Base-by-base conservation (phyloP, 345 rosid genomes). In the Acer yangbiense region DNA sequence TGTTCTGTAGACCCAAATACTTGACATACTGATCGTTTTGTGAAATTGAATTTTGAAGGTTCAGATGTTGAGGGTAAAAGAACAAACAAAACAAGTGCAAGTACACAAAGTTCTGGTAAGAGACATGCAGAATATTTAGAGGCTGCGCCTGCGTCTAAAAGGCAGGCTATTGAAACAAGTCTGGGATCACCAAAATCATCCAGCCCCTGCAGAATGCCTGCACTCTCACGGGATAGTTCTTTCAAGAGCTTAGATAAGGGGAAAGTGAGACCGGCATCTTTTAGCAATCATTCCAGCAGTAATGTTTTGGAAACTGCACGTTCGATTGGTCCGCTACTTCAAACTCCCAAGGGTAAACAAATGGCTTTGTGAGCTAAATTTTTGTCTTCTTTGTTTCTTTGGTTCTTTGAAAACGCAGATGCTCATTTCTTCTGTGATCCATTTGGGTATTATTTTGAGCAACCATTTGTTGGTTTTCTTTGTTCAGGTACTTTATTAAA, bases 161-260 rank as follows among this genome's bases (percentile, higher is more conserved):
- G 88, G 83, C 97, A 72, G 82, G 91, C 84, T 66, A 72, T 87
- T 80, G 97, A 90, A 78, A 74, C 80, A 78, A 78, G 86, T 73
- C 79, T 85, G 44, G 93, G 89, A 83, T 88, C 96, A 43, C 90
- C 93, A 32, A 91, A 89, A 80, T 86, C 86, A 70, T 82, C 90
- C 70, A 65, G 89, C 81, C 86, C 89, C 17, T 75, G 83, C 69
- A 88, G 82, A 86, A 44, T 75, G 55, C 77, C 87, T 82, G 77
- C 80, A 39, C 75, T 91, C 74, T 89, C 97, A 66, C 83, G 86
- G 64, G 91, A 83, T 77, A 68, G 85, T 85, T 87, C 93, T 64
- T 85, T 86, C 78, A 90, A 87, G 87, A 87, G 82, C 72, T 71
- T 85, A 52, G 92, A 90, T 69, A 90, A 87, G 84, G 87, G 89